Base-by-base conservation (phyloP, 2,329 filamentous ascomycete species). In the Trichoderma oligosporum region DNA sequence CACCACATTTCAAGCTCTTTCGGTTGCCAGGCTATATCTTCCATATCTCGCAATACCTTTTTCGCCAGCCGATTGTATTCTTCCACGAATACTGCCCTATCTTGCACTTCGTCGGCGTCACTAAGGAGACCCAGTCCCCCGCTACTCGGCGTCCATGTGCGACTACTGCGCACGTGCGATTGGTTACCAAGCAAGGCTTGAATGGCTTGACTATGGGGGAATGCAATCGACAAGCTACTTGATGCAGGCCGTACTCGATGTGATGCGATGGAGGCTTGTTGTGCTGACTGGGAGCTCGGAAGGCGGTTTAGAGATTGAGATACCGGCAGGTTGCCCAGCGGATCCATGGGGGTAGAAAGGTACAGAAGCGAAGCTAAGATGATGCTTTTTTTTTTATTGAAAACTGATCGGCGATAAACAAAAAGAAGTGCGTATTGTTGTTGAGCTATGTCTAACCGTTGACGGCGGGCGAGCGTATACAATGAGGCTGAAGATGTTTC, bases 1-100 rank as follows among this genome's bases (percentile, higher is more conserved):
- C 39, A 56, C 18, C 39, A 39, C 4, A 9, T 3, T 7, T 41
- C 33, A 33, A 12, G 46, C 7, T 33, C 35, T 22, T n/a, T 22
- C 11, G 22, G 6, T 4, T 11, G 20, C 9, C 2, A 11, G n/a
- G 2, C 8, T 22, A 1, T 7, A 18, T 3, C 1, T 33, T n/a
- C 4, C 9, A 14, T 14, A 7, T 4, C 4, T 4, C 7, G 1
- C 8, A 61, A 29, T 60, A 84, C 83, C 76, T 82, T 82, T 56
- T 74, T 77, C 2, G 84, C 84, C 4, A 86, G 67, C 4, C 76
- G 73, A 66, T 87, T 87, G 67, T 85, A 87, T 62, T 85, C 80
- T 7, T 77, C 64, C 5, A 85, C 67, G 65, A 82, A 82, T 2
- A 70, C 64, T 1, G 70, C 66, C 27, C 81, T 74, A 53, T 80